Evolutionary conservation across 208 protist species (phyloP).

Genomic region (Tritrichomonas foetus): DNA sequence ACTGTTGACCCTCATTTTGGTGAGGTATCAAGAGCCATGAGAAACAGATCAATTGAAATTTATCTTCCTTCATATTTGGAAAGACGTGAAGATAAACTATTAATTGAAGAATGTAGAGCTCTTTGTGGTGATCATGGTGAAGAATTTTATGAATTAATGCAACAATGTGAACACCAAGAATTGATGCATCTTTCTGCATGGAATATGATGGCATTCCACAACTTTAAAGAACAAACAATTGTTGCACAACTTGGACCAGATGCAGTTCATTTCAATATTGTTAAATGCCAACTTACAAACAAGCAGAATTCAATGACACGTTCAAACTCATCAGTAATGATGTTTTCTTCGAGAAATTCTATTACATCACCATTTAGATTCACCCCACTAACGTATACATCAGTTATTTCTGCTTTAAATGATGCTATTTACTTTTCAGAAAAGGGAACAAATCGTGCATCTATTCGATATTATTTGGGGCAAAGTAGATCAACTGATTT

Average conservation of each 20-base stretch:
- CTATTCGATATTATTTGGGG: neutral
- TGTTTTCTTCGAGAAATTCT: neutral
- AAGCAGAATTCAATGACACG: neutral
- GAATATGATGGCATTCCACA: neutral
- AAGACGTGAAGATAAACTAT: neutral
- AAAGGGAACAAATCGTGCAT: neutral
- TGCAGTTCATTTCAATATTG: constrained; percentile 9
- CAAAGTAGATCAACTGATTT: neutral
- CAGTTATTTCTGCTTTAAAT: neutral
- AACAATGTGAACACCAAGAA: neutral
- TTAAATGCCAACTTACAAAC: neutral
- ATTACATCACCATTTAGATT: neutral
- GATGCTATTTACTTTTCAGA: neutral
- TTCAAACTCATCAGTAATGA: neutral
- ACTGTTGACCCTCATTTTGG: constrained; percentile 90
- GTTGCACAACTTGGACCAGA: neutral
- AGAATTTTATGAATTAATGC: constrained; percentile 2
- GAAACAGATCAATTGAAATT: constrained; percentile 48
- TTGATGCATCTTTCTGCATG: neutral
- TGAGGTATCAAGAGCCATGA: constrained; percentile 96
- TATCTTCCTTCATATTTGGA: neutral
- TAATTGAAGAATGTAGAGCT: neutral
- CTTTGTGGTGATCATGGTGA: neutral
- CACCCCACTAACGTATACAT: neutral
- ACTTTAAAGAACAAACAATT: neutral